Conservation (phyloP, 148 eudicot genomes). For the Arctostaphylos glauca region DNA sequence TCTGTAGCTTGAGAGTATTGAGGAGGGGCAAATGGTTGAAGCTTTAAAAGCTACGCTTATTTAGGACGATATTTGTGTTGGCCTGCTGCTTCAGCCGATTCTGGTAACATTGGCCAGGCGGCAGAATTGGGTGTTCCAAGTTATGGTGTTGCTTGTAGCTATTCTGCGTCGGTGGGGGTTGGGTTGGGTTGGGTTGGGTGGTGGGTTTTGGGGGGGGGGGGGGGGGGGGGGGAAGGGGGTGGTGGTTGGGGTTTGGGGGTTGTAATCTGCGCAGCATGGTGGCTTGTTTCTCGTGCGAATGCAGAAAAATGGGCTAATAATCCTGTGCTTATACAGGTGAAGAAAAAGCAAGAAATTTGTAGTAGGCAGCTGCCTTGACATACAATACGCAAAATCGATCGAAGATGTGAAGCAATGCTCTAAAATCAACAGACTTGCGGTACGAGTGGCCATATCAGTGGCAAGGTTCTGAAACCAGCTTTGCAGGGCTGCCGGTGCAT, state of each 20-base stretch:
- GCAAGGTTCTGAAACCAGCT: background rate
- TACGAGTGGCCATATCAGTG: background rate
- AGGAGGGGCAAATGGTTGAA: background rate
- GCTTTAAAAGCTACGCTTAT: background rate
- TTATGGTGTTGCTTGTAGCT: background rate
- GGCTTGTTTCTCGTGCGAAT: background rate
- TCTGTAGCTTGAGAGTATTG: background rate
- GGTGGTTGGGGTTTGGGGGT: too few species aligned
- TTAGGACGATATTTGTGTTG: background rate
- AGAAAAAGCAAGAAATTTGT: slow-evolving; percentile 7
- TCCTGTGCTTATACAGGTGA: background rate
- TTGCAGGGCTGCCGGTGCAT: background rate
- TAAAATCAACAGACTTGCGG: background rate
- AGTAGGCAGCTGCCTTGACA: background rate
- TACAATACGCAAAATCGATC: background rate
- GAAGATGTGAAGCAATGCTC: background rate
- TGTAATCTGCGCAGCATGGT: background rate
- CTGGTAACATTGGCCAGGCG: background rate
- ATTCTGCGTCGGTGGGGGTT: background rate
- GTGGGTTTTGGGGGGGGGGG: too few species aligned
- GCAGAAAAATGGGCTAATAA: background rate
- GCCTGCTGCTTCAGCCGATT: background rate
- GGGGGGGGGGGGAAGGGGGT: too few species aligned
- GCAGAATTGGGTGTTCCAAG: background rate
- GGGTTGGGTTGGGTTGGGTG: too few species aligned